Base-by-base conservation (phyloP, 305 asterid species). In the Fraxinus sp. region DNA sequence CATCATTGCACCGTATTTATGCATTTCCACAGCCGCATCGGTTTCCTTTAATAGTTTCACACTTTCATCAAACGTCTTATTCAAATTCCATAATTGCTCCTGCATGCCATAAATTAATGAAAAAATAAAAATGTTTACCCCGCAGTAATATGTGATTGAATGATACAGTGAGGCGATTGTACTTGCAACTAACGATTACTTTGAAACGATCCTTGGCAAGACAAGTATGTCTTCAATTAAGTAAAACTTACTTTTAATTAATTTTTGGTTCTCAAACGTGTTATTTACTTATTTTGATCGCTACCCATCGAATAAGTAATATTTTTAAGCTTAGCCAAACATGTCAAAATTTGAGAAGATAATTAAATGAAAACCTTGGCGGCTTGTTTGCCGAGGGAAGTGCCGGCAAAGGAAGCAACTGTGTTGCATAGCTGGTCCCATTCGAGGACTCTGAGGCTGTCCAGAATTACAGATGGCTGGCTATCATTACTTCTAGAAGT, bases 11-110 rank as follows among this genome's bases (percentile, higher is more conserved):
- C 98, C 99, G 77, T 91, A 91, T 37, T 87, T 93, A 75, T 92
- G 89, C 99, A 96, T 94, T 91, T 94, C 94, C 80, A 96, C 94
- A 30, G 92, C 97, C 0, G 99, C 99, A 88, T 87, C 89, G 18
- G 99, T 96, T 89, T 94, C 98, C 86, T 88, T 86, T 77, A 94
- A 84, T 37, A 96, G 97, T 78, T 81, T 79, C 74, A 92, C 13
- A 82, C 98, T 94, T 41, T 88, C 91, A 3, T 90, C 93, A 44
- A 88, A 96, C 9, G 93, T 75, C 70, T 83, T 87, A 84, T 87
- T 88, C 88, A 92, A 82, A 79, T 86, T 89, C 95, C 97, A 91
- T 78, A 96, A 83, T 35, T 88, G 92, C 74, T 92, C 94, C 95
- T 95, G 87, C 82, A 73, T 20, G 80, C 46, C 64, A 64, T 30